These are phyloP conservation scores for Skeletonema marinoi DNA, from an alignment of 108 stramenopile genomes.

Conservation along the genomic window DNA sequence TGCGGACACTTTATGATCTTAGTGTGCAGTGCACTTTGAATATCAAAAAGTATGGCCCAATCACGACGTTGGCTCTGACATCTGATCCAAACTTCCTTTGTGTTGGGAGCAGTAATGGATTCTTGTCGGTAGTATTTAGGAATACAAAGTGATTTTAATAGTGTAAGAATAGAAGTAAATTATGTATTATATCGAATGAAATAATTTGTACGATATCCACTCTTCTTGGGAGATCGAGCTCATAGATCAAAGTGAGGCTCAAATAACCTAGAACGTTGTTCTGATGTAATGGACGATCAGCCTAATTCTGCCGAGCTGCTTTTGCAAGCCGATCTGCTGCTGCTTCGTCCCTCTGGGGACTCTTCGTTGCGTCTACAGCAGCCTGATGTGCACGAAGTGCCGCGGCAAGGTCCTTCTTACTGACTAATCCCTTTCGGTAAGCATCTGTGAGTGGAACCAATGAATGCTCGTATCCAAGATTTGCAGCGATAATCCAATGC, in stretches of 20 bases:
- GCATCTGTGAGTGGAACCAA: neutral
- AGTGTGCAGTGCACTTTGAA: slow-evolving; percentile 64
- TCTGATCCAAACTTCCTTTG: slow-evolving; percentile 68
- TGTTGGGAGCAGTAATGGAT: slow-evolving; percentile 80
- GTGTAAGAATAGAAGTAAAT: neutral
- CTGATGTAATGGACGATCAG: neutral
- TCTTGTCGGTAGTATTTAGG: slow-evolving; percentile 66
- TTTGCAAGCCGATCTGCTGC: neutral
- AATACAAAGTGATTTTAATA: neutral
- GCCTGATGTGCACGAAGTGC: neutral
- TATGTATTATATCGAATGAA: neutral
- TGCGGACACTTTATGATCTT: slow-evolving; percentile 61
- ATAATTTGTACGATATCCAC: neutral
- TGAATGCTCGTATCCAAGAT: neutral
- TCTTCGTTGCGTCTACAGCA: neutral
- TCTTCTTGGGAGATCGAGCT: neutral
- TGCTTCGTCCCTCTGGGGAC: neutral
- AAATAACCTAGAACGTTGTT: too few species aligned
- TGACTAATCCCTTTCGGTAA: neutral
- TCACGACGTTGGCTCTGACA: slow-evolving; percentile 67
- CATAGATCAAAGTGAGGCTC: neutral
- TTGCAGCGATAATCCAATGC: too few species aligned
- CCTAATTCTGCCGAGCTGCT: neutral
- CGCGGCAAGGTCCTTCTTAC: neutral
- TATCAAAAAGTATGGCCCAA: slow-evolving; percentile 70